Conservation (phyloP, 768 basidiomycete species). For the Termitomyces sp. region DNA sequence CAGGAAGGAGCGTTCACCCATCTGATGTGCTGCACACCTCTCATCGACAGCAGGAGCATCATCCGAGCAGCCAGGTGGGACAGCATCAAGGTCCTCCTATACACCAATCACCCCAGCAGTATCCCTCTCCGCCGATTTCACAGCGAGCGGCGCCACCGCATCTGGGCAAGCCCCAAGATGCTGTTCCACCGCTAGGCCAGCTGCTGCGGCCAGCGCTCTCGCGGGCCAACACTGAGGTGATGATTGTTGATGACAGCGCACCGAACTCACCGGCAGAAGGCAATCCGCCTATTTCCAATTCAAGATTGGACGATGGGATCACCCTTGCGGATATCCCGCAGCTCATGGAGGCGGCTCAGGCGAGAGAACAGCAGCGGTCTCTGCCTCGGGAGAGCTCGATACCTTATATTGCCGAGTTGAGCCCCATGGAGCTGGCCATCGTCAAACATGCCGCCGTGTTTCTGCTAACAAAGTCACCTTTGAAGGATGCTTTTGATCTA, state of each 20-base stretch:
- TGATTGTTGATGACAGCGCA: constrained; percentile 80
- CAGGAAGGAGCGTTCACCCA: constrained; percentile 79
- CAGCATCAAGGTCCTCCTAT: constrained; percentile 29
- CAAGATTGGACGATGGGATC: constrained; percentile 65
- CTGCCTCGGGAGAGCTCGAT: constrained; percentile 71
- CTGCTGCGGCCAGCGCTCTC: constrained; percentile 63
- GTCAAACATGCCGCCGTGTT: constrained; percentile 90
- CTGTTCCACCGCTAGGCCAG: constrained; percentile 33
- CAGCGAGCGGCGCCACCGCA: constrained; percentile 30
- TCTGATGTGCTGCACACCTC: constrained; percentile 48
- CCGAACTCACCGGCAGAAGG: constrained; percentile 65
- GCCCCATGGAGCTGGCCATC: constrained; percentile 79
- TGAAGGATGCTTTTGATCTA: constrained; percentile 80
- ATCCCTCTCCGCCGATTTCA: constrained; percentile 19
- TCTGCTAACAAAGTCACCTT: constrained; percentile 66
- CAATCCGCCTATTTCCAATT: constrained; percentile 23
- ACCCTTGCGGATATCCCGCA: constrained; percentile 94
- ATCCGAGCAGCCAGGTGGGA: constrained; percentile 26
- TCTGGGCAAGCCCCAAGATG: constrained; percentile 32
- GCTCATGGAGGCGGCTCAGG: constrained; percentile 87
- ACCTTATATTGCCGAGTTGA: constrained; percentile 81
- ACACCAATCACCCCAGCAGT: constrained; percentile 22
- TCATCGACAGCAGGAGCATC: constrained; percentile 42
- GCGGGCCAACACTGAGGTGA: constrained; percentile 80
- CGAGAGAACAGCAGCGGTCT: constrained; percentile 82